These are phyloP conservation scores for Rhododendron henanense DNA, from an alignment of 148 eudicot genomes.

Conservation along the genomic window DNA sequence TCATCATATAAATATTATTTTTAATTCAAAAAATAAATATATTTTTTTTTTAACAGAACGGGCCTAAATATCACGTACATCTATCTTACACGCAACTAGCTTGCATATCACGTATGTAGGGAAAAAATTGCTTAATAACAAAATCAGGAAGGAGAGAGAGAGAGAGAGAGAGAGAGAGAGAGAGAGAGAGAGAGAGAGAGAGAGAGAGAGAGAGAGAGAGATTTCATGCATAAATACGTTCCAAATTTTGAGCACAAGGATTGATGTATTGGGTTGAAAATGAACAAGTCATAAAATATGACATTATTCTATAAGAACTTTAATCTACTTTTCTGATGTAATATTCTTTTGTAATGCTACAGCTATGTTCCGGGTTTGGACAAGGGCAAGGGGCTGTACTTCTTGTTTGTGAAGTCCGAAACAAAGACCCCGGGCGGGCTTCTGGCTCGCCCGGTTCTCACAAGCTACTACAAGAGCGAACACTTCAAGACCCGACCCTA, in stretches of 20 bases:
- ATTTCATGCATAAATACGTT: not conserved
- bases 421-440: conserved; percentile 84
- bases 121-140: no score
- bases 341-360: conserved; percentile 15
- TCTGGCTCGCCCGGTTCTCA: conserved; percentile 76
- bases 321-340: not conserved
- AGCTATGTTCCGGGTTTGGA: conserved; percentile 77
- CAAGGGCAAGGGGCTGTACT: conserved; percentile 83
- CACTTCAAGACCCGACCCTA: conserved; percentile 80
- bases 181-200: no score
- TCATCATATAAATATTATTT: no score
- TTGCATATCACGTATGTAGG: no score
- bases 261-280: not conserved
- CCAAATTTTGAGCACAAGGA: not conserved
- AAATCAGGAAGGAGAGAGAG: no score
- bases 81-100: not conserved
- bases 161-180: no score
- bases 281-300: not conserved
- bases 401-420: conserved; percentile 75
- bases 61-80: not conserved
- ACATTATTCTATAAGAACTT: not conserved
- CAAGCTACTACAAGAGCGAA: conserved; percentile 84
- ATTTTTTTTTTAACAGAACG: no score
- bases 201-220: not conserved
- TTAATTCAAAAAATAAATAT: no score